Evolutionary conservation across 306 rosid genomes (phyloP).

Genomic region (Malus sylvestris): DNA sequence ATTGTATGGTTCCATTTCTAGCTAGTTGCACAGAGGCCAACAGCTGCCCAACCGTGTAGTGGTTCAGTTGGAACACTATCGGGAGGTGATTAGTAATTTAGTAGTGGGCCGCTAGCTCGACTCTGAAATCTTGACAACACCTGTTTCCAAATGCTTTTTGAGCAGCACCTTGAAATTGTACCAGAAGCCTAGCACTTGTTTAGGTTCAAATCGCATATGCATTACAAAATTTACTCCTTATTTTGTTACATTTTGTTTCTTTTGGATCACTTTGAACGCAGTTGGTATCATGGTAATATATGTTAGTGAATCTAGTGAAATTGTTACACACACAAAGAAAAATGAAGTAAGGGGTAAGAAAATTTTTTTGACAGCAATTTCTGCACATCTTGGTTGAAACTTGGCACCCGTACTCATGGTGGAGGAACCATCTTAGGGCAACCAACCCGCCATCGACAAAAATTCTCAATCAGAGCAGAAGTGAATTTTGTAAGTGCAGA

Average conservation of each 20-base stretch:
- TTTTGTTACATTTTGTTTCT: not conserved
- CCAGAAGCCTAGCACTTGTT: not conserved
- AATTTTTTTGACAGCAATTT: constrained; percentile 57
- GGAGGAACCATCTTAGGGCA: constrained; percentile 47
- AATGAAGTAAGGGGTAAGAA: constrained; percentile 29
- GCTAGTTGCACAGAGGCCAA: not conserved
- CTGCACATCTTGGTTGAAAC: constrained; percentile 48
- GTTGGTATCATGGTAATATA: not conserved
- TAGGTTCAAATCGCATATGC: not conserved
- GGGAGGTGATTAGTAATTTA: no score
- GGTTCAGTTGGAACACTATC: not conserved
- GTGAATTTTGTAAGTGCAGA: constrained; percentile 66
- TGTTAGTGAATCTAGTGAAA: not conserved
- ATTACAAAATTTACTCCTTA: not conserved
- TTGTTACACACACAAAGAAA: not conserved
- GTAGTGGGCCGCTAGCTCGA: not conserved
- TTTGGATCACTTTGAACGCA: not conserved
- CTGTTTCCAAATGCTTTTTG: no score
- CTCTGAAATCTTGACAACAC: no score
- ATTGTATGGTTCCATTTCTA: no score
- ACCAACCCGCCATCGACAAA: constrained; percentile 29
- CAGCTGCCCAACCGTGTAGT: no score
- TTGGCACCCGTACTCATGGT: constrained; percentile 42
- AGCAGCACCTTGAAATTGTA: not conserved
- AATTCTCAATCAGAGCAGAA: constrained; percentile 53